Conservation (phyloP, 805 yeast species). For the Candida ortonii region DNA sequence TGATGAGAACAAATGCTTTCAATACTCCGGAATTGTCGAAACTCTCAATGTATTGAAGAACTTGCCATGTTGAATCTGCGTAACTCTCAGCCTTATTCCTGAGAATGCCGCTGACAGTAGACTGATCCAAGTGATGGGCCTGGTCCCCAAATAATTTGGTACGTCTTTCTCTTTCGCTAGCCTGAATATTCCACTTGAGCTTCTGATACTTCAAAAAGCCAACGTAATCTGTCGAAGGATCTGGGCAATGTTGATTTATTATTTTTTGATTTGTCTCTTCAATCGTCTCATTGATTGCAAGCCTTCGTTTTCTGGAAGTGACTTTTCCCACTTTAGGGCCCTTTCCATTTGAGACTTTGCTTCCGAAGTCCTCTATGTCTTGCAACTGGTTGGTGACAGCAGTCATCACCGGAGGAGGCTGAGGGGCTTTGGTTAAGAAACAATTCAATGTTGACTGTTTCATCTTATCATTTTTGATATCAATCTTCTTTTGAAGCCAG, state of each 20-base stretch:
- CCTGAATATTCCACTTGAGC: constrained; percentile 81
- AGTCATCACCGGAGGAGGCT: constrained; percentile 35
- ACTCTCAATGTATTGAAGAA: constrained; percentile 65
- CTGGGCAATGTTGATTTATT: constrained; percentile 57
- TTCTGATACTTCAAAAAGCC: constrained; percentile 75
- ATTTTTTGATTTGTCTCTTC: constrained; percentile 45
- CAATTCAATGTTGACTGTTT: constrained; percentile 65
- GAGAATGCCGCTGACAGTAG: constrained; percentile 65
- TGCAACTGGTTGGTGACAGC: constrained; percentile 39
- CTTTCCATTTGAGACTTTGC: constrained; percentile 21
- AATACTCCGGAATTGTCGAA: constrained; percentile 66
- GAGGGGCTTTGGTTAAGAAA: constrained; percentile 51
- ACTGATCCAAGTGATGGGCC: constrained; percentile 43
- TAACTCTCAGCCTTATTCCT: constrained; percentile 76
- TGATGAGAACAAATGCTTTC: constrained; percentile 66
- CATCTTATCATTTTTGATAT: constrained; percentile 56
- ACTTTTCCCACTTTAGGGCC: constrained; percentile 44
- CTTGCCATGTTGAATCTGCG: constrained; percentile 81
- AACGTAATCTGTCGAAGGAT: constrained; percentile 62
- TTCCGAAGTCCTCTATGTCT: constrained; percentile 77
- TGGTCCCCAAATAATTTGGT: constrained; percentile 73
- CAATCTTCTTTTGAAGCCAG: constrained; percentile 74
- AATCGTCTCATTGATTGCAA: constrained; percentile 34
- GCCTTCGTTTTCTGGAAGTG: constrained; percentile 44
- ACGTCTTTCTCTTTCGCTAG: constrained; percentile 69